phyloP scores from a whole-genome alignment of 768 basidiomycete genomes.

The Russula sp. region DNA sequence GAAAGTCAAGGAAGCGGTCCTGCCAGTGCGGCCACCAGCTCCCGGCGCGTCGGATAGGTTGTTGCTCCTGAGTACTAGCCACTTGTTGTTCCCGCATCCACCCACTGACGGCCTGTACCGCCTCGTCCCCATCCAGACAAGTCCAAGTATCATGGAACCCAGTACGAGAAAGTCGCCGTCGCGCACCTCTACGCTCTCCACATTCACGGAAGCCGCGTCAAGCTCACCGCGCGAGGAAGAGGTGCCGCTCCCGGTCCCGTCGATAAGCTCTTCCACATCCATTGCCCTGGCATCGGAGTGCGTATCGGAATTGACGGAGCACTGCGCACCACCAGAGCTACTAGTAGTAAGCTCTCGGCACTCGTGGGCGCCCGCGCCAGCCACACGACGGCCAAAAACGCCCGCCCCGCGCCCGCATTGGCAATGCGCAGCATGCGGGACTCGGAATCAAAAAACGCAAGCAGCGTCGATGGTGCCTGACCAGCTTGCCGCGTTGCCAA shows the following conservation, averaged over 20 bases:
- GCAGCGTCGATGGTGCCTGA: constrained; percentile 2
- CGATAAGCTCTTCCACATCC: constrained; percentile 19
- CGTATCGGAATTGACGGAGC: neutral
- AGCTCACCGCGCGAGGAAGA: neutral
- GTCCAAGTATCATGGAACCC: constrained; percentile 7
- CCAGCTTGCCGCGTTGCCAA: neutral
- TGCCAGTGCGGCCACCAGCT: neutral
- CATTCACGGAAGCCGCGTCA: neutral
- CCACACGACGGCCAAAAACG: constrained; percentile 13
- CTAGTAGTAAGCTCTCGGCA: neutral
- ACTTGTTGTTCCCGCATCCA: constrained; percentile 17
- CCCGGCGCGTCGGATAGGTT: neutral
- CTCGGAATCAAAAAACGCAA: constrained; percentile 20
- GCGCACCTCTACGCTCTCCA: constrained; percentile 15
- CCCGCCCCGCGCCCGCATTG: constrained; percentile 4
- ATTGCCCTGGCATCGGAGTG: neutral
- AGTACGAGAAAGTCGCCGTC: constrained; percentile 21
- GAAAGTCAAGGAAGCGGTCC: neutral
- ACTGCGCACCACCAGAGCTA: neutral
- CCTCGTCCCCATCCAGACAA: constrained; percentile 2
- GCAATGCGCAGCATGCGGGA: constrained; percentile 14
- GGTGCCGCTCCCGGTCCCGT: neutral
- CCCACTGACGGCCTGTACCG: constrained; percentile 8
- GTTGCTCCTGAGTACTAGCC: neutral
- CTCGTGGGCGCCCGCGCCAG: neutral